Evolutionary conservation across 768 basidiomycete species (phyloP).

Genomic region (Russula emetica): DNA sequence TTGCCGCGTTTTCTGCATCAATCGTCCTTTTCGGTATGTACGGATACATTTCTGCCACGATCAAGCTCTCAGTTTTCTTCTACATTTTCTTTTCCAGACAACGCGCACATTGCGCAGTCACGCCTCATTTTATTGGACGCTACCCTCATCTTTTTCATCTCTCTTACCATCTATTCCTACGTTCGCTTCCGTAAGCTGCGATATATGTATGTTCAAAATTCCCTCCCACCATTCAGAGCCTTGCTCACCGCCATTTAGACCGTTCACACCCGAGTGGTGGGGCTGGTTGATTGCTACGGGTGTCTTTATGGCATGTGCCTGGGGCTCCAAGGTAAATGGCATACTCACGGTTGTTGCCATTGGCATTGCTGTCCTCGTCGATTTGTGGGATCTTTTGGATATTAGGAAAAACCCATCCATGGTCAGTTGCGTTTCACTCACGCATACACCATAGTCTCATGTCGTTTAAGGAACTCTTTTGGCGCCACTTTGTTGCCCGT

Average conservation of each 20-base stretch:
- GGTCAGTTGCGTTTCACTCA: neutral
- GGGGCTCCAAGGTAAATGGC: conserved; percentile 98
- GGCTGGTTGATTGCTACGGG: conserved; percentile 89
- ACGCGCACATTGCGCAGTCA: conserved; percentile 93
- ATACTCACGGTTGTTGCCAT: conserved; percentile 85
- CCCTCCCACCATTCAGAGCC: neutral
- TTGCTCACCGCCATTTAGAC: conserved; percentile 43
- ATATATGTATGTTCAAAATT: conserved; percentile 56
- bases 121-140: conserved; percentile 95
- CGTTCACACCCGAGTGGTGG: conserved; percentile 92
- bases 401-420: conserved; percentile 80
- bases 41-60: neutral
- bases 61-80: neutral
- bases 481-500: conserved; percentile 83
- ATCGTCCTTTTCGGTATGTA: conserved; percentile 83
- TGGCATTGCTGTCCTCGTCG: conserved; percentile 86
- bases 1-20: conserved; percentile 84
- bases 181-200: conserved; percentile 92
- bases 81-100: conserved; percentile 51
- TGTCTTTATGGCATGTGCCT: conserved; percentile 89
- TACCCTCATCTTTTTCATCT: conserved; percentile 91
- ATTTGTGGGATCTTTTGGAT: conserved; percentile 93
- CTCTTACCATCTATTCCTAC: conserved; percentile 89
- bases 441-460: neutral
- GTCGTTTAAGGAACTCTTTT: conserved; percentile 55